These are phyloP conservation scores for Capsicum pubescens DNA, from an alignment of 257 asterid species.

Conservation along the genomic window DNA sequence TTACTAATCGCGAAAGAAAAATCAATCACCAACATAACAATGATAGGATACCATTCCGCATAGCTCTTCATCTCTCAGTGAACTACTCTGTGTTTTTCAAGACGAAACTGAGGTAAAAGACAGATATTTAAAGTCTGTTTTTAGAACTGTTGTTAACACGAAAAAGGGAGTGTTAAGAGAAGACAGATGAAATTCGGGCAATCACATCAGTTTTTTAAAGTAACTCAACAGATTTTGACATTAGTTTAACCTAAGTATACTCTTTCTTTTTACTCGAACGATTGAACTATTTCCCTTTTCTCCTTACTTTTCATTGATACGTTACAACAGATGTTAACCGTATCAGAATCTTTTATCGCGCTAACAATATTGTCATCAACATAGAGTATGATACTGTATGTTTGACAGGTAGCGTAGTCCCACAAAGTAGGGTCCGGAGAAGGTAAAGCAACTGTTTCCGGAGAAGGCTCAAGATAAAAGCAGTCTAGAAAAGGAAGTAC, in stretches of 20 bases:
- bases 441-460: too few relatives aligned
- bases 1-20: conserved; percentile 61
- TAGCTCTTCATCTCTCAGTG: conserved; percentile 44
- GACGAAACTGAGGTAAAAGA: not conserved
- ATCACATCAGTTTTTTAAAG: conserved; percentile 10
- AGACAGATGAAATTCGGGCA: not conserved
- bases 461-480: too few relatives aligned
- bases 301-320: not conserved
- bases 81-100: not conserved
- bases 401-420: too few relatives aligned
- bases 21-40: conserved; percentile 57
- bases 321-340: not conserved
- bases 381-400: not conserved
- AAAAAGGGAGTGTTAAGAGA: not conserved
- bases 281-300: conserved; percentile 19
- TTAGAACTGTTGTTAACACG: not conserved
- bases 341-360: not conserved
- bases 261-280: conserved; percentile 19
- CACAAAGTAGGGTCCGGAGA: too few relatives aligned
- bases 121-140: conserved; percentile 22
- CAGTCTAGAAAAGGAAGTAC: too few relatives aligned
- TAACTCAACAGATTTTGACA: conserved; percentile 14
- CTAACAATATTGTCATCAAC: not conserved
- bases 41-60: conserved; percentile 59
- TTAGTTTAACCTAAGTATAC: conserved; percentile 10